Conservation (phyloP, 306 rosid genomes). For the Lablab purpureus region DNA sequence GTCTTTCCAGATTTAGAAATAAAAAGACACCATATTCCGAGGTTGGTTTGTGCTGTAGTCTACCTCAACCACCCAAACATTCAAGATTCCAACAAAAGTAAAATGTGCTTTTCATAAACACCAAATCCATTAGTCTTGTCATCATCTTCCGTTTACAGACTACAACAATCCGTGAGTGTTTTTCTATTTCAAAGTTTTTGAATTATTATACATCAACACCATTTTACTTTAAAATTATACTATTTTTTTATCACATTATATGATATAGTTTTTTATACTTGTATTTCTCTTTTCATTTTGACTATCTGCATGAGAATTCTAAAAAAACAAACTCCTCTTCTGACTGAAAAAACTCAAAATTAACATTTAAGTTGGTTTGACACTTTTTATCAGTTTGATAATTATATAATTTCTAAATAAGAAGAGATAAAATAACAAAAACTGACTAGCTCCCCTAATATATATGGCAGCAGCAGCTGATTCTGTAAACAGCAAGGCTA, state of each 20-base stretch:
- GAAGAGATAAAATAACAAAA: not conserved
- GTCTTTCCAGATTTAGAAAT: conserved; percentile 44
- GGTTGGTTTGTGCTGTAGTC: not conserved
- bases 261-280: too few relatives aligned
- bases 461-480: too few relatives aligned
- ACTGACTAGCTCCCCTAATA: not conserved
- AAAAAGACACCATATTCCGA: not conserved
- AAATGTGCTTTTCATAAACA: not conserved
- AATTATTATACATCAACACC: too few relatives aligned
- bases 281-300: too few relatives aligned
- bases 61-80: not conserved
- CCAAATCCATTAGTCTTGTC: conserved; percentile 20
- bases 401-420: too few relatives aligned
- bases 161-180: not conserved
- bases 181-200: not conserved
- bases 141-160: not conserved
- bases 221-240: too few relatives aligned
- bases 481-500: not conserved
- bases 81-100: conserved; percentile 12
- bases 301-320: too few relatives aligned
- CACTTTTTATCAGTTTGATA: not conserved
- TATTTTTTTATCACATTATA: too few relatives aligned
- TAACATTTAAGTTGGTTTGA: too few relatives aligned
- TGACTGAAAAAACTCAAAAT: too few relatives aligned
- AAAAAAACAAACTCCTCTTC: too few relatives aligned